Evolutionary conservation across 2,329 filamentous ascomycete genomes (phyloP), one percentile per base, ranked within the genome.

Genomic region (Fusarium sp.): DNA sequence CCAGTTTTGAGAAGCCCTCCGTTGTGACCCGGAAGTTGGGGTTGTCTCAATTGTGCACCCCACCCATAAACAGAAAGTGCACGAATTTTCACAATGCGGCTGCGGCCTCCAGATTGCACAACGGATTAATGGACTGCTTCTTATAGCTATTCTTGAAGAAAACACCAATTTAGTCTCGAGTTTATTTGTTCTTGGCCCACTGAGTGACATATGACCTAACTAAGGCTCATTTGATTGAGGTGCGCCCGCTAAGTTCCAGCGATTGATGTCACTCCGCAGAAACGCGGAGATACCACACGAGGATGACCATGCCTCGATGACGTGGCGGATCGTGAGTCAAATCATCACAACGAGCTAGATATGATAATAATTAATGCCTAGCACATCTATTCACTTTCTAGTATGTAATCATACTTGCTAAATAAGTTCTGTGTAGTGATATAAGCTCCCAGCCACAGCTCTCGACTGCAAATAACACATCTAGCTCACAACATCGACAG

Each of bases 81-180:
- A 33, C 16, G 21, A 23, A 12, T 13, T 23, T 23, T 11, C 2
- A 18, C 11, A 3, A 16, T 9, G 7, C 5, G 18, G 19, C 30
- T 23, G 6, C n/a, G 30, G 47, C 30, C 30, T 23, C 30, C 16
- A 35, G 21, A 4, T 15, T 33, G 10, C 16, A 23, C 16, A 9
- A 8, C 7, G 5, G 16, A 13, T 50, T 7, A 12, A 35, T 23
- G 11, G 3, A 25, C 3, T 23, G 16, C 2, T 25, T 1, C 5
- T 2, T 0, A 52, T 19, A 19, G 8, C 15, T 19, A 0, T 13
- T 19, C 1, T 5, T 9, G 11, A 35, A 18, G 3, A 9, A 23
- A 16, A 3, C 2, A 1, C 16, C 8, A 7, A 7, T 35, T 15
- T 19, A n/a, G 5, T 50, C 0, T 33, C 2, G 3, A 7, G 28